Evolutionary conservation across 2,329 filamentous ascomycete genomes (phyloP).

Genomic region (Hysterium pulicare): DNA sequence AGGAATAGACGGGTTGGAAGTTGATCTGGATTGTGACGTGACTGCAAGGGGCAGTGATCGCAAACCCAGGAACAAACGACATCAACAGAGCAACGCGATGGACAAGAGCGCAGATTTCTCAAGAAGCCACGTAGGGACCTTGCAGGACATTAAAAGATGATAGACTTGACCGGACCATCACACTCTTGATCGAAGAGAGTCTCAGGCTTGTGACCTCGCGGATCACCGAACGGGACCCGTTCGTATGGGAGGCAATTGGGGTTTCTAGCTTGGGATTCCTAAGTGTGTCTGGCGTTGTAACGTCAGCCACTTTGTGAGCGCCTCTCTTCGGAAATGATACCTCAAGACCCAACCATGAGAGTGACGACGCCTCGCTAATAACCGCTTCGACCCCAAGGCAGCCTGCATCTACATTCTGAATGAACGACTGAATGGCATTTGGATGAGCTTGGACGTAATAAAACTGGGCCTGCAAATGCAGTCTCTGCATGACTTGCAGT

Average conservation of each 20-base stretch:
- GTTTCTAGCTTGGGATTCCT: slow-evolving; percentile 19
- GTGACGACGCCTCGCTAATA: slow-evolving; percentile 10
- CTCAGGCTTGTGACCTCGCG: slow-evolving; percentile 22
- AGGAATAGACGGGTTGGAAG: slow-evolving; percentile 19
- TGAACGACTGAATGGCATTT: neutral
- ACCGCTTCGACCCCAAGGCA: slow-evolving; percentile 8
- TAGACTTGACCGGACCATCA: slow-evolving; percentile 10
- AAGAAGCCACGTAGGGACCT: slow-evolving; percentile 12
- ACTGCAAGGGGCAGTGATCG: slow-evolving; percentile 26
- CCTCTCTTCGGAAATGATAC: slow-evolving; percentile 28
- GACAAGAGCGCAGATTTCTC: slow-evolving; percentile 10
- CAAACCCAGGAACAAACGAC: slow-evolving; percentile 10
- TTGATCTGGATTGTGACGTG: slow-evolving; percentile 21
- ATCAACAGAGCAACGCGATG: slow-evolving; percentile 2
- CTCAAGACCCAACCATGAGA: slow-evolving; percentile 24
- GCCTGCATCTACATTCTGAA: slow-evolving; percentile 11
- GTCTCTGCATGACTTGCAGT: slow-evolving; percentile 7
- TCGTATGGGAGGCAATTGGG: slow-evolving; percentile 15
- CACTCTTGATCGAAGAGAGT: slow-evolving; percentile 12
- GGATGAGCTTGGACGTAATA: neutral
- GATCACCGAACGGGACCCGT: slow-evolving; percentile 18
- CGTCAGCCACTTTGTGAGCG: slow-evolving; percentile 26
- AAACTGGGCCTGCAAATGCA: neutral
- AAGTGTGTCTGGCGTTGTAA: slow-evolving; percentile 28
- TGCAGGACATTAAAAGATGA: slow-evolving; percentile 16